Base-by-base conservation (phyloP, 192 early-diverging fungal genomes). In the Kappamyces sp. region DNA sequence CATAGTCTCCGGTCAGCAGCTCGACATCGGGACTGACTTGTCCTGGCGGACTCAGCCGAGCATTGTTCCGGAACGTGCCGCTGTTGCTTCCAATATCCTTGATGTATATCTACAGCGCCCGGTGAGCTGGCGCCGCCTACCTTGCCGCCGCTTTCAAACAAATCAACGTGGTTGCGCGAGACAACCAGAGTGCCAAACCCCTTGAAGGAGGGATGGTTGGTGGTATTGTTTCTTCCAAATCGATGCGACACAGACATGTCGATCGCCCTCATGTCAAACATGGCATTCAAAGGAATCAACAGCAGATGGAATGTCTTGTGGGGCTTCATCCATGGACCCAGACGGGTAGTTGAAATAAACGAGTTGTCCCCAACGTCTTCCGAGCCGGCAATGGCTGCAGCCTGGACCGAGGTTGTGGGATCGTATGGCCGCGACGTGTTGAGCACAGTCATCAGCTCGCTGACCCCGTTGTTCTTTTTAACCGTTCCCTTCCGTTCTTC, bases 41-140 rank as follows among this genome's bases (percentile, higher is more conserved):
- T 0, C 75, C 72, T 1, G 68, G 37, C 31, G 42, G 45, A 54
- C 75, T 77, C 39, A 77, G 35, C 3, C 75, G 54, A 8, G 54
- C 57, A 4, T 66, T 66, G 55, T 77, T 77, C 35, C 62, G 33
- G 42, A 71, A 77, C 38, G 75, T 77, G 15, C 75, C 75, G 30
- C 53, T 52, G 54, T 74, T 70, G 48, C 60, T 63, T 9, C 72
- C 72, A 31, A 72, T 54, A 39, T 77, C 75, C 9, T 57, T 54
- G 30, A 77, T 62, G 46, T 50, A 74, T 1, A 77, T 64, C 60
- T 66, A 45, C 22, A 12, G 38, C n/a, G 5, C 1, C 7, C 29
- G 9, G 8, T n/a, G 15, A 35, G 36, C 7, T 30, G 22, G 30
- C 47, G 39, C 12, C 6, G 14, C 3, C 31, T 60, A 71, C 69